Base-by-base conservation (phyloP, 495 filamentous ascomycete genomes). In the Talaromyces trachyspermus region DNA sequence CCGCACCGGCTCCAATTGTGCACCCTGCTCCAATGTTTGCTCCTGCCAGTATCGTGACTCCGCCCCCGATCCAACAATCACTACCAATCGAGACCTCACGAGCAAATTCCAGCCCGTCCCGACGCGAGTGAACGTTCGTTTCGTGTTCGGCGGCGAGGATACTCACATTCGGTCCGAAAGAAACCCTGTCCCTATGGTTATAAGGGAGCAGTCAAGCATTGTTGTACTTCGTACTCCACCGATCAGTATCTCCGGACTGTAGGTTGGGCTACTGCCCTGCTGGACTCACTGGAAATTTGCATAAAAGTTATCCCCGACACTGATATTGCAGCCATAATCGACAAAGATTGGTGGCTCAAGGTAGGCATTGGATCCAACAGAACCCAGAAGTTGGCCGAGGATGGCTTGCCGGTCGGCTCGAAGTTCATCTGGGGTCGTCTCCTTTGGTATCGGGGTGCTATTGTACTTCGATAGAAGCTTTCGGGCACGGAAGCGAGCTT, bases 1-100 rank as follows among this genome's bases (percentile, higher is more conserved):
- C n/a, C n/a, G n/a, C n/a, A n/a, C n/a, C n/a, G n/a, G n/a, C n/a
- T n/a, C n/a, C n/a, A n/a, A n/a, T n/a, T n/a, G n/a, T n/a, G n/a
- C n/a, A n/a, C n/a, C n/a, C n/a, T n/a, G n/a, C n/a, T n/a, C n/a
- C n/a, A n/a, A n/a, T n/a, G n/a, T n/a, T n/a, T n/a, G n/a, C n/a
- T n/a, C n/a, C n/a, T n/a, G 67, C 61, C 49, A 76, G 46, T 30
- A 77, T 68, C 2, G 54, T 60, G n/a, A 56, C 63, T 35, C 58
- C 52, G 5, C 49, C 68, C 1, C 71, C 71, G 49, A 77, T 69
- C 69, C 68, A 75, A 46, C 63, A 71, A 48, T 77, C 70, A 50
- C 71, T 58, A 1, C 65, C 72, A 41, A 75, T 72, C 1, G 37
- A 19, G 10, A 68, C 48, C 11, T 49, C 50, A 24, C 46, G 38